These are phyloP conservation scores for Hyaloscypha finlandica DNA, from an alignment of 495 filamentous ascomycete species.

Conservation along the genomic window DNA sequence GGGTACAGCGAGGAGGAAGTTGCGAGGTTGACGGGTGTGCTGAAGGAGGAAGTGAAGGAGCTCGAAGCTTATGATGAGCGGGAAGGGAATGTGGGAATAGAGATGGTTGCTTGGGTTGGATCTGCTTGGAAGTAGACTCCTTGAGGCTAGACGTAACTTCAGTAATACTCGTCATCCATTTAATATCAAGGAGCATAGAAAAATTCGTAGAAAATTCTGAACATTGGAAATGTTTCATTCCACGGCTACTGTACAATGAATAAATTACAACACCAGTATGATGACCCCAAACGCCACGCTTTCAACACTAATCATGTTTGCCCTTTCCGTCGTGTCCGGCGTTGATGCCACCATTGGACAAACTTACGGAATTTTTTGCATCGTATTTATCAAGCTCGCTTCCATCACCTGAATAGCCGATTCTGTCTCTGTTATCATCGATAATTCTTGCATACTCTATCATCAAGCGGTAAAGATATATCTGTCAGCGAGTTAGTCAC, in stretches of 20 bases:
- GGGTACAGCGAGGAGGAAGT: constrained; percentile 29
- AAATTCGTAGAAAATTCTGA: not conserved
- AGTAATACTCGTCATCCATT: too few species aligned
- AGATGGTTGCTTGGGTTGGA: constrained; percentile 29
- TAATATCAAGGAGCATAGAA: too few species aligned
- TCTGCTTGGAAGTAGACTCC: constrained; percentile 22
- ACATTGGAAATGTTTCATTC: not conserved
- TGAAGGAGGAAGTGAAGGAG: constrained; percentile 19
- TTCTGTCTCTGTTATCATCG: constrained; percentile 63
- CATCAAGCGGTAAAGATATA: constrained; percentile 68
- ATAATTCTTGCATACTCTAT: constrained; percentile 70
- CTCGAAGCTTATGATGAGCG: constrained; percentile 18
- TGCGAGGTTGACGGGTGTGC: constrained; percentile 4
- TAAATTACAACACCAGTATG: not conserved
- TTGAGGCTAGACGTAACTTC: too few species aligned
- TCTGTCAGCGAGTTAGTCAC: constrained; percentile 22
- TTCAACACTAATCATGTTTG: not conserved
- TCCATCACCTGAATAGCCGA: constrained; percentile 51
- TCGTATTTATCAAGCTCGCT: constrained; percentile 32
- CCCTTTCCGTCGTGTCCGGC: not conserved
- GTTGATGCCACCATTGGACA: constrained; percentile 14
- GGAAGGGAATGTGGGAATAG: constrained; percentile 12
- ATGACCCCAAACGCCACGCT: constrained; percentile 1
- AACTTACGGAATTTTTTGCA: constrained; percentile 11
- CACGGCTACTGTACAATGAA: too few species aligned